phyloP scores from a whole-genome alignment of 208 protist genomes.

The Balamuthia mandrillaris region DNA sequence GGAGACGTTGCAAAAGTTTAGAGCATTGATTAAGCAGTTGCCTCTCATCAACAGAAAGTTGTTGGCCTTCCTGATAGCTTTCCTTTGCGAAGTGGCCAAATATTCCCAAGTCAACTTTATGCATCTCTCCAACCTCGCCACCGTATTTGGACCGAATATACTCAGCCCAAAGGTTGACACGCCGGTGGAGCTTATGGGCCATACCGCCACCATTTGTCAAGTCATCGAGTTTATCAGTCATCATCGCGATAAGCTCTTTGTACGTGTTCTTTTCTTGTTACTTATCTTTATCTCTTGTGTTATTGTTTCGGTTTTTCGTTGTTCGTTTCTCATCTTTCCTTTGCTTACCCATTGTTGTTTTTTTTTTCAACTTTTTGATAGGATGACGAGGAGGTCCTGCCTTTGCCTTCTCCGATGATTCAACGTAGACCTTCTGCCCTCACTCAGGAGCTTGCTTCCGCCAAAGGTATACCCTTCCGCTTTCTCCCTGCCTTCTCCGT shows the following conservation, averaged over 20 bases:
- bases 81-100: background rate
- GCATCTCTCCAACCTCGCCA: conserved; percentile 15
- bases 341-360: too few species aligned
- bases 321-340: too few species aligned
- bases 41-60: background rate
- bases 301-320: too few species aligned
- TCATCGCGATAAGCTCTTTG: background rate
- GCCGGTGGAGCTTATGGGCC: conserved; percentile 1
- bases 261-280: too few species aligned
- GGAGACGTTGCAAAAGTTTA: background rate
- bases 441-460: too few species aligned
- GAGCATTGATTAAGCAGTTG: background rate
- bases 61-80: background rate
- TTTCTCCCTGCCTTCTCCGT: too few species aligned
- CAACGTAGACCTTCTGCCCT: too few species aligned
- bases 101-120: background rate
- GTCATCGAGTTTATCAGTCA: background rate
- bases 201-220: background rate
- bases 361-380: too few species aligned
- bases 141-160: conserved; percentile 15
- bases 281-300: too few species aligned
- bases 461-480: too few species aligned
- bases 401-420: too few species aligned
- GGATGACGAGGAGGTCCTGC: too few species aligned
- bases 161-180: background rate